These are phyloP conservation scores for Fusarium neocosmosporiellum DNA, from an alignment of 2,329 filamentous ascomycete genomes.

Conservation along the genomic window DNA sequence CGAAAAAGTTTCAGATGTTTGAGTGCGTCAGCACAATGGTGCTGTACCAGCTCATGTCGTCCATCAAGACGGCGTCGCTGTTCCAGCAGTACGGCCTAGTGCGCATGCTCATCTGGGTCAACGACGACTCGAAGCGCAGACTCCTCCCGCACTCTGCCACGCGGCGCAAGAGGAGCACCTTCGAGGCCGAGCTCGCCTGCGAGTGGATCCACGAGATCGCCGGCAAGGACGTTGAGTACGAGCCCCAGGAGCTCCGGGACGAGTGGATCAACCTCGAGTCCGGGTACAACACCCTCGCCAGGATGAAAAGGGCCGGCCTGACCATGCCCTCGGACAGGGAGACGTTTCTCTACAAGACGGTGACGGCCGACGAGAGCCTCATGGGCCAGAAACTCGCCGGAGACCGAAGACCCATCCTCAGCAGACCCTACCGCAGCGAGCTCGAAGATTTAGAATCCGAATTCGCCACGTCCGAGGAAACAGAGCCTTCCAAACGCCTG, in stretches of 20 bases:
- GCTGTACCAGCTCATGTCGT: conserved; percentile 69
- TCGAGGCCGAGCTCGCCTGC: conserved; percentile 71
- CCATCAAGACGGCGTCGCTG: conserved; percentile 67
- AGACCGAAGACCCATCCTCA: conserved; percentile 41
- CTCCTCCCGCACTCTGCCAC: conserved; percentile 71
- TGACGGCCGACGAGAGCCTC: conserved; percentile 37
- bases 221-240: conserved; percentile 48
- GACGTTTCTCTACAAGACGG: conserved; percentile 42
- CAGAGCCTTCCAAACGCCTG: conserved; percentile 33
- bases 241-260: conserved; percentile 56
- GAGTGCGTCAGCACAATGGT: conserved; percentile 68
- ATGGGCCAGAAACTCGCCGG: conserved; percentile 47
- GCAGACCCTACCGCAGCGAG: conserved; percentile 56
- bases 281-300: conserved; percentile 50
- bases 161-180: conserved; percentile 64
- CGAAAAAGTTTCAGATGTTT: conserved; percentile 62
- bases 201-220: conserved; percentile 71
- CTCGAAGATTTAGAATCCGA: conserved; percentile 53
- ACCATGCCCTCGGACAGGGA: conserved; percentile 59
- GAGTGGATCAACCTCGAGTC: conserved; percentile 61
- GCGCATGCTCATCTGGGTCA: conserved; percentile 80
- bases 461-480: conserved; percentile 17
- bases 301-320: conserved; percentile 60
- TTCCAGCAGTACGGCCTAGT: conserved; percentile 84
- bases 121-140: conserved; percentile 66